Conservation (phyloP, 1,284 basidiomycete genomes). For the Fistulinella staudtii region DNA sequence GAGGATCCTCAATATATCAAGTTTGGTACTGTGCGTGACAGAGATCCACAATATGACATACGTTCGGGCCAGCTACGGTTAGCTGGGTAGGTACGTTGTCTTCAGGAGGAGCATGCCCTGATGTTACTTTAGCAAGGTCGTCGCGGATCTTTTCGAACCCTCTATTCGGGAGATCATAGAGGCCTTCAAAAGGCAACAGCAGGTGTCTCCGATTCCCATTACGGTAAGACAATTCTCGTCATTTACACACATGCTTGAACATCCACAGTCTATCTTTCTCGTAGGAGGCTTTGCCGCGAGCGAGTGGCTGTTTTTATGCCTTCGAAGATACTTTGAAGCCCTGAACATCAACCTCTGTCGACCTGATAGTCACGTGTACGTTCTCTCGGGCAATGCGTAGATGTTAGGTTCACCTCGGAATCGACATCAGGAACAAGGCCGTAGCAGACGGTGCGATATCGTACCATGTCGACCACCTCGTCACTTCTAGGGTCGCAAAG, state of each 20-base stretch:
- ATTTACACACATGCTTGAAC: not conserved
- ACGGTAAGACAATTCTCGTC: conserved; percentile 24
- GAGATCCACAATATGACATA: conserved; percentile 43
- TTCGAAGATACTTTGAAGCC: conserved; percentile 33
- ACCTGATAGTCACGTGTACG: conserved; percentile 41
- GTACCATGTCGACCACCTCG: conserved; percentile 48
- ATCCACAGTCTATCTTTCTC: conserved; percentile 33
- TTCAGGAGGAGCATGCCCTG: not conserved
- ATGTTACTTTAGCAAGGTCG: conserved; percentile 30
- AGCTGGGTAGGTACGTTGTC: conserved; percentile 32
- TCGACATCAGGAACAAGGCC: conserved; percentile 45
- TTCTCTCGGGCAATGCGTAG: conserved; percentile 1
- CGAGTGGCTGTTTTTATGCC: conserved; percentile 43
- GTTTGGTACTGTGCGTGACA: conserved; percentile 47
- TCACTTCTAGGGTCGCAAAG: conserved; percentile 44
- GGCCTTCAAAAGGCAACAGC: conserved; percentile 36
- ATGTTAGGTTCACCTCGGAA: conserved; percentile 6
- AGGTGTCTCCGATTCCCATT: conserved; percentile 31
- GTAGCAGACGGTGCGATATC: conserved; percentile 55
- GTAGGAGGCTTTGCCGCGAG: conserved; percentile 51
- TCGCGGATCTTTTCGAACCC: conserved; percentile 46
- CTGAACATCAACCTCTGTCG: conserved; percentile 32
- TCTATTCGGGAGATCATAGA: conserved; percentile 41
- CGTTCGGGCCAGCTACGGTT: conserved; percentile 45
- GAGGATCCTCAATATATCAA: conserved; percentile 45